Evolutionary conservation across 78 protist species (phyloP), one percentile per base, ranked within the genome.

Genomic region (Guillardia theta): DNA sequence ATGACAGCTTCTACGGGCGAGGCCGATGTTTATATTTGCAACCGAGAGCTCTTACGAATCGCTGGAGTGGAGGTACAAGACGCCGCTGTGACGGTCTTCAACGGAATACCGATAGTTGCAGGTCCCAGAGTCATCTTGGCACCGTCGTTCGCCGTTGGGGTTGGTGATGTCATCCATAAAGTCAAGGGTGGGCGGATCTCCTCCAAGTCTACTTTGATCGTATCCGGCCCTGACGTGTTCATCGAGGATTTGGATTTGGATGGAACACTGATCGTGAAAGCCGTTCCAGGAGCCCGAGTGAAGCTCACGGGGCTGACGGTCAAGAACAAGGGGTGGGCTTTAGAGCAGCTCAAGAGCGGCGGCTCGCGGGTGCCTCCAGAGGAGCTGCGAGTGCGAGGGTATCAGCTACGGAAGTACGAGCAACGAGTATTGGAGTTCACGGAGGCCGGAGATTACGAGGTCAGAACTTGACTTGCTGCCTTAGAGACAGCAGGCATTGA

Each of bases 321-420:
- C 36, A 12, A 24, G 6, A 70, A 70, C 41, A 1, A 43, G 41
- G 83, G 83, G 83, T 70, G 83, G 83, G 22, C 36, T 43, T 36
- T 70, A 12, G 83, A 70, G 83, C 83, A 24, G 41, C 83, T 70
- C 41, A 70, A 70, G 83, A 43, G 21, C 15, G 83, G 83, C 6
- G 83, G 83, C 41, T 33, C 83, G 36, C 6, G 83, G 1, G 83
- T 43, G 0, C 33, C 83, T 24, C 39, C 21, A 12, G 36, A 70
- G 83, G 83, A 70, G 83, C 83, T 70, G 45, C 83, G 83, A 2
- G 83, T 70, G 83, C 33, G 83, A 24, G 83, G 83, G 45, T 70
- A 70, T 24, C 83, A 70, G 83, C 83, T 70, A 24, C 46, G n/a
- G 46, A 70, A 70, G 83, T 70, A 70, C 41, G 83, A 70, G 83